Conservation (phyloP, 164 flowering plant genomes). For the Pachysandra terminalis region DNA sequence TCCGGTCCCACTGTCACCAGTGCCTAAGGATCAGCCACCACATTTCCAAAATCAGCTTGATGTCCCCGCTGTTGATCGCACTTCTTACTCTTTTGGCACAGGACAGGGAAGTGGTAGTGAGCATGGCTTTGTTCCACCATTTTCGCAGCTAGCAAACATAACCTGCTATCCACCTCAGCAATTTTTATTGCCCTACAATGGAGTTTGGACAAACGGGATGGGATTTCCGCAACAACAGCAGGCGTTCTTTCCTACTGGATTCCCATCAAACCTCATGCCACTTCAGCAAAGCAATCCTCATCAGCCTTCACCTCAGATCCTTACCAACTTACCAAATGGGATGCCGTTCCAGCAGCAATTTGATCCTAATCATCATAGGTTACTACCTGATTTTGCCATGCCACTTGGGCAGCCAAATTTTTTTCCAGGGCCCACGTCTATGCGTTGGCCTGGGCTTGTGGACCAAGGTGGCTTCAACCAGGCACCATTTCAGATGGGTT, state of each 20-base stretch:
- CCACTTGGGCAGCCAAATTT: constrained; percentile 35
- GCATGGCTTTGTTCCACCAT: constrained; percentile 20
- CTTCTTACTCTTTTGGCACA: constrained; percentile 1
- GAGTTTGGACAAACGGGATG: constrained; percentile 36
- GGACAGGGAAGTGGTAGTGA: constrained; percentile 18
- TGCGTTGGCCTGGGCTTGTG: constrained; percentile 33
- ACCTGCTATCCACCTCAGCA: constrained; percentile 20
- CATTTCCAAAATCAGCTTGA: constrained; percentile 20
- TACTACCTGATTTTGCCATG: constrained; percentile 20
- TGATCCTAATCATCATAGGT: constrained; percentile 27
- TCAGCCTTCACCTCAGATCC: constrained; percentile 37
- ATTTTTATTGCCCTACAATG: constrained; percentile 9
- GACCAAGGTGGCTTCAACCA: constrained; percentile 35
- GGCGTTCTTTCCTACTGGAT: constrained; percentile 28
- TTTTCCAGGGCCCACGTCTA: constrained; percentile 23
- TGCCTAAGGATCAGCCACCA: neutral
- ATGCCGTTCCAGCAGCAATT: constrained; percentile 47
- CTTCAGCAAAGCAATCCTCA: constrained; percentile 11
- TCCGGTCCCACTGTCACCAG: constrained; percentile 12
- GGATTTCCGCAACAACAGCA: constrained; percentile 37
- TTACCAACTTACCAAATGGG: constrained; percentile 21
- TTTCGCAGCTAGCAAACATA: constrained; percentile 21
- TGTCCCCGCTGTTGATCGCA: constrained; percentile 11
- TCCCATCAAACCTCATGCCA: constrained; percentile 33
- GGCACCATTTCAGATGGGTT: constrained; percentile 24